Conservation (phyloP, 345 rosid genomes). For the Diplotaxis tenuifolia region DNA sequence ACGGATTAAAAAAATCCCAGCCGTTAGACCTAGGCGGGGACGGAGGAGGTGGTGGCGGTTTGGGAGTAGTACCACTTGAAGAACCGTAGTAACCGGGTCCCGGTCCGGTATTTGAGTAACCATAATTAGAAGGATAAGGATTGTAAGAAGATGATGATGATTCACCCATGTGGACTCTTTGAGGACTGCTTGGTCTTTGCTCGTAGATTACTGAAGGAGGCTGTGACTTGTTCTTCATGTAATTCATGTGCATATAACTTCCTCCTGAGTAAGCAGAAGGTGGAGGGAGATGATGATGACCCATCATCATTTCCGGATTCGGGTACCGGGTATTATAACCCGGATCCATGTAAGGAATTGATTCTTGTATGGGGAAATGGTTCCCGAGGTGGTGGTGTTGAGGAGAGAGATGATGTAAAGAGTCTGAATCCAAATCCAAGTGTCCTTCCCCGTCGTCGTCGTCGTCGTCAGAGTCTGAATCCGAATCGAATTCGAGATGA, state of each 20-base stretch:
- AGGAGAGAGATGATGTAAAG: too few relatives aligned
- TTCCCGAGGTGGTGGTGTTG: conserved; percentile 28
- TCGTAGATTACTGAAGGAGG: conserved; percentile 61
- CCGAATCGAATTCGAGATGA: conserved; percentile 58
- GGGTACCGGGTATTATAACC: conserved; percentile 30
- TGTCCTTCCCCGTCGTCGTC: conserved; percentile 48
- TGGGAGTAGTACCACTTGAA: too few relatives aligned
- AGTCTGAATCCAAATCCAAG: conserved; percentile 19
- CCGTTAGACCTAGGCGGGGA: conserved; percentile 63
- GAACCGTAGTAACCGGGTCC: too few relatives aligned
- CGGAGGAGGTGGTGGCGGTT: conserved; percentile 81
- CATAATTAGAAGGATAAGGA: conserved; percentile 30
- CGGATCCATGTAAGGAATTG: conserved; percentile 32
- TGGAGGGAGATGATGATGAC: conserved; percentile 8
- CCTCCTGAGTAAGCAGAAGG: too few relatives aligned
- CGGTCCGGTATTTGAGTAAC: conserved; percentile 41
- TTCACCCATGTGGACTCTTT: conserved; percentile 58
- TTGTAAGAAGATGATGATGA: conserved; percentile 44
- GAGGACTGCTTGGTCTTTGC: conserved; percentile 59
- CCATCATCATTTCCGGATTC: conserved; percentile 36
- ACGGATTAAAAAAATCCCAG: conserved; percentile 80
- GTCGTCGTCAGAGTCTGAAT: conserved; percentile 42
- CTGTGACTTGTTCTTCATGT: conserved; percentile 65
- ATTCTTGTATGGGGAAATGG: too few relatives aligned
- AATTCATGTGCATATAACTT: conserved; percentile 72